phyloP scores from a whole-genome alignment of 306 rosid genomes.

The Pterocarpus macrocarpus region DNA sequence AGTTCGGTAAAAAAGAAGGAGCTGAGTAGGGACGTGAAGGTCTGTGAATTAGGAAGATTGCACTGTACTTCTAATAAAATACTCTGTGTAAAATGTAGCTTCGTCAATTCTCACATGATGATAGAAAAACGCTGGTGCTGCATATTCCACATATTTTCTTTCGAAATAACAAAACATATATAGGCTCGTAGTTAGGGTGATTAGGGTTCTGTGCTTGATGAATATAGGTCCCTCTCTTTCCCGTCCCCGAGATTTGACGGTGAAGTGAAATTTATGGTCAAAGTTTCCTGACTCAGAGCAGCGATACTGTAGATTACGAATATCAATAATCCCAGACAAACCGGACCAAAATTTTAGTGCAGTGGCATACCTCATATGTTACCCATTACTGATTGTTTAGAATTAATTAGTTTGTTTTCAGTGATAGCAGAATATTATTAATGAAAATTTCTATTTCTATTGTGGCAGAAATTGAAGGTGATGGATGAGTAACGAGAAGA shows the following conservation, averaged over 20 bases:
- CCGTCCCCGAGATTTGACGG: neutral
- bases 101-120: neutral
- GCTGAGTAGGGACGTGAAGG: neutral
- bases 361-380: neutral
- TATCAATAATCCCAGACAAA: conserved; percentile 36
- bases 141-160: too few relatives aligned
- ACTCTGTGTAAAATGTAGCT: conserved; percentile 1
- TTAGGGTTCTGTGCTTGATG: conserved; percentile 51
- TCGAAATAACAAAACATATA: too few relatives aligned
- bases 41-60: neutral
- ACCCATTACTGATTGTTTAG: neutral
- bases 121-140: too few relatives aligned
- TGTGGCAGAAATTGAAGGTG: neutral
- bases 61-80: neutral
- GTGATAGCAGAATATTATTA: neutral
- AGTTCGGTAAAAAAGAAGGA: neutral
- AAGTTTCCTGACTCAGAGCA: conserved; percentile 28
- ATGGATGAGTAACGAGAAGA: neutral
- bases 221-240: neutral
- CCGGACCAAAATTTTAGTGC: conserved; percentile 21
- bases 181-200: conserved; percentile 47
- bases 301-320: conserved; percentile 42
- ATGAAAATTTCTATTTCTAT: neutral
- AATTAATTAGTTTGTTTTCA: conserved; percentile 10
- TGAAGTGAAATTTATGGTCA: conserved; percentile 31